Conservation (phyloP, 768 basidiomycete species). For the Russula griseocarnosa region DNA sequence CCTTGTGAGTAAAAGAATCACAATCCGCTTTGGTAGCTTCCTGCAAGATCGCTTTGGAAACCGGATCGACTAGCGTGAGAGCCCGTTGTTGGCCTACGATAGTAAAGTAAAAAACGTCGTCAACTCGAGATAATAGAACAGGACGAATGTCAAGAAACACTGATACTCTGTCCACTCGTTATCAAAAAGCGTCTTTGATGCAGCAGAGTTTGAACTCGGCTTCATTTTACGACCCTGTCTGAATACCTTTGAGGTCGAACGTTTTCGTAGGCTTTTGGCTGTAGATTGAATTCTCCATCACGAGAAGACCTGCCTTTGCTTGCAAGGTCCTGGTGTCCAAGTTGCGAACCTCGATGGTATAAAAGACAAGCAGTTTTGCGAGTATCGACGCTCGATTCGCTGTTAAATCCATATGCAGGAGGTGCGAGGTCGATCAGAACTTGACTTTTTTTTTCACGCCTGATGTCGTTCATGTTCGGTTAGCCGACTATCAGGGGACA, state of each 20-base stretch:
- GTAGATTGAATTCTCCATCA: slow-evolving; percentile 86
- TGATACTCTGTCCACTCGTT: slow-evolving; percentile 76
- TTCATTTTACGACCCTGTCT: slow-evolving; percentile 72
- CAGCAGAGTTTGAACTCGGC: slow-evolving; percentile 34
- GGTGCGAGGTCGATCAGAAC: slow-evolving; percentile 73
- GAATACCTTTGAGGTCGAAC: slow-evolving; percentile 83
- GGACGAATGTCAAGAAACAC: too few species aligned
- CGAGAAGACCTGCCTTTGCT: slow-evolving; percentile 67
- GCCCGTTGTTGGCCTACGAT: slow-evolving; percentile 59
- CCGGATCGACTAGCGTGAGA: slow-evolving; percentile 60
- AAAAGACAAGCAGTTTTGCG: slow-evolving; percentile 79
- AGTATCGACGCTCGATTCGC: slow-evolving; percentile 63
- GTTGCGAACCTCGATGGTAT: slow-evolving; percentile 72
- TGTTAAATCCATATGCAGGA: slow-evolving; percentile 70
- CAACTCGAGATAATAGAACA: neutral
- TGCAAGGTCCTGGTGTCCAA: slow-evolving; percentile 61
- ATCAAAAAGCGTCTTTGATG: slow-evolving; percentile 65
- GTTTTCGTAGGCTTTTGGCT: slow-evolving; percentile 61
- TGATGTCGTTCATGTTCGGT: neutral
- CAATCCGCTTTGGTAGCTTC: slow-evolving; percentile 69
- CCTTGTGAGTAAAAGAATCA: slow-evolving; percentile 34
- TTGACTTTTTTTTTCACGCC: slow-evolving; percentile 47
- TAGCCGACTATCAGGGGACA: too few species aligned
- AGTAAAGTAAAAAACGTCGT: neutral
- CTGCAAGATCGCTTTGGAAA: slow-evolving; percentile 66